phyloP scores from a whole-genome alignment of 169 alveolate genomes.

The Eimeria acervulina region DNA sequence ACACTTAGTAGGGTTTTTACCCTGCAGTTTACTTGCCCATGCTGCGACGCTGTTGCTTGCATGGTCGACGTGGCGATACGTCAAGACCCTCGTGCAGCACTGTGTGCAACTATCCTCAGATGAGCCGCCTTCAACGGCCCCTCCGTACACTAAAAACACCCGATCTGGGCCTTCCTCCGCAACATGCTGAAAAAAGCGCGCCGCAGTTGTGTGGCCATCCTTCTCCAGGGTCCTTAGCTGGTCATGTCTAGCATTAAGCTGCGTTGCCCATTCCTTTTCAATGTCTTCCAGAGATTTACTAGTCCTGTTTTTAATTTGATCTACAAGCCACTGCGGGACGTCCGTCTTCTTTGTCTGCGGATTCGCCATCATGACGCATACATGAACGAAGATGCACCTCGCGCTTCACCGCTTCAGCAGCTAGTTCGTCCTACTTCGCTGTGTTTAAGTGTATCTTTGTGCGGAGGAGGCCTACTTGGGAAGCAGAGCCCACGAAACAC shows the following conservation, averaged over 20 bases:
- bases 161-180: slow-evolving; percentile 45
- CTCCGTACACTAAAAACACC: slow-evolving; percentile 69
- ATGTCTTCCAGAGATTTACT: slow-evolving; percentile 44
- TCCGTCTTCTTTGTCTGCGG: not conserved
- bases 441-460: not conserved
- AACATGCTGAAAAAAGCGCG: slow-evolving; percentile 44
- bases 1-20: not conserved
- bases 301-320: not conserved
- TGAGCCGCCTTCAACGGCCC: slow-evolving; percentile 4
- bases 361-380: not conserved
- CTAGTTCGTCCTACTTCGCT: not conserved
- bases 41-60: slow-evolving; percentile 77
- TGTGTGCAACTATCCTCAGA: not conserved
- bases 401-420: not conserved
- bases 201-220: slow-evolving; percentile 21
- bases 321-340: not conserved
- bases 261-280: slow-evolving; percentile 43
- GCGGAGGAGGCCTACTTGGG: not conserved
- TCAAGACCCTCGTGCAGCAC: slow-evolving; percentile 70
- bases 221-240: not conserved
- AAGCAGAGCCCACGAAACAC: not conserved
- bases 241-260: slow-evolving; percentile 43
- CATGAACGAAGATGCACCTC: not conserved
- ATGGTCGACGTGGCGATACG: slow-evolving; percentile 61
- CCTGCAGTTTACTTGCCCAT: slow-evolving; percentile 32